Conservation (phyloP, 129 eudicot species). For the Scalesia atractyloides region DNA sequence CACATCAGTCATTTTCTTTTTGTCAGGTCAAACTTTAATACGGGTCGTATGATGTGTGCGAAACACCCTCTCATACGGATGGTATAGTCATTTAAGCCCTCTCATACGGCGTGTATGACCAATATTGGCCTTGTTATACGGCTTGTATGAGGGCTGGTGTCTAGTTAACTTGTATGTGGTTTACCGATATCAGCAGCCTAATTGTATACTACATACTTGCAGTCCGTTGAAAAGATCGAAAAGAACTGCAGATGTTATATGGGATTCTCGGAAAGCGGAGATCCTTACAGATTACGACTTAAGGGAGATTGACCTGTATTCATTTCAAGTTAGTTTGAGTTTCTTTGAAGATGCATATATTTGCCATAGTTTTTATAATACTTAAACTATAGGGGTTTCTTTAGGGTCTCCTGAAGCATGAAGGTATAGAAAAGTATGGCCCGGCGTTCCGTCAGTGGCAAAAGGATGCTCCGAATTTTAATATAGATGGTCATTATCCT, state of each 20-base stretch:
- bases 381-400: neutral
- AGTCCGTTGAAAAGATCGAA: constrained; percentile 83
- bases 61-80: too few relatives aligned
- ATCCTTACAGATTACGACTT: constrained; percentile 74
- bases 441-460: constrained; percentile 82
- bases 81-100: too few relatives aligned
- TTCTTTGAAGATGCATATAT: constrained; percentile 14
- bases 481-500: constrained; percentile 88
- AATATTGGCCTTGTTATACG: too few relatives aligned
- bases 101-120: too few relatives aligned
- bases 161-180: neutral
- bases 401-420: constrained; percentile 91
- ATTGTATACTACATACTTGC: constrained; percentile 27
- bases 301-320: constrained; percentile 93
- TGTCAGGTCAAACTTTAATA: too few relatives aligned
- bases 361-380: neutral
- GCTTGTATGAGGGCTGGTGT: too few relatives aligned
- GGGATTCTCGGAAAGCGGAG: constrained; percentile 74
- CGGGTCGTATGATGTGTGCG: too few relatives aligned
- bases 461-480: constrained; percentile 77
- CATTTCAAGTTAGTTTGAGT: constrained; percentile 74
- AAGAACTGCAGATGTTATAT: constrained; percentile 93
- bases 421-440: constrained; percentile 83
- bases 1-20: too few relatives aligned
- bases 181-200: neutral